These are phyloP conservation scores for Verruconis gallopava DNA, from an alignment of 2,329 filamentous ascomycete genomes.

Conservation along the genomic window DNA sequence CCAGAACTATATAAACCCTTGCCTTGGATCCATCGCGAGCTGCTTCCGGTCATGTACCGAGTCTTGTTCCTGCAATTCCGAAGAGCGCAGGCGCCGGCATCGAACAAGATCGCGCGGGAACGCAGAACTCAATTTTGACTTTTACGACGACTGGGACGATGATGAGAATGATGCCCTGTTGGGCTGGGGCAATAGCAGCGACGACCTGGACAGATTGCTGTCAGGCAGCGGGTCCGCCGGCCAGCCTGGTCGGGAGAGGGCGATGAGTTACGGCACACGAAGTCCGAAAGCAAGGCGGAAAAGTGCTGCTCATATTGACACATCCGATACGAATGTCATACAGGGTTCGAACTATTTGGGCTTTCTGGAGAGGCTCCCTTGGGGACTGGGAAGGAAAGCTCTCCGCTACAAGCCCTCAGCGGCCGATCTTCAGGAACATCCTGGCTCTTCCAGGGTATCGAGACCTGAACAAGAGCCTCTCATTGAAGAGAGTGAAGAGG, in stretches of 20 bases:
- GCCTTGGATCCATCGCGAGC: slow-evolving; percentile 52
- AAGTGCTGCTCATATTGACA: slow-evolving; percentile 40
- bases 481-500: slow-evolving; percentile 47
- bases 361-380: slow-evolving; percentile 72
- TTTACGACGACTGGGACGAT: slow-evolving; percentile 94
- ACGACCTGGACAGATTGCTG: slow-evolving; percentile 74
- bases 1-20: slow-evolving; percentile 72
- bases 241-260: slow-evolving; percentile 58
- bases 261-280: slow-evolving; percentile 81
- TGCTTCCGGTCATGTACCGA: slow-evolving; percentile 59
- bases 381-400: slow-evolving; percentile 65
- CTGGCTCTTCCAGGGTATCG: slow-evolving; percentile 33
- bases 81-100: slow-evolving; percentile 58
- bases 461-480: slow-evolving; percentile 55
- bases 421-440: slow-evolving; percentile 80
- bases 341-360: slow-evolving; percentile 75
- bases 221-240: slow-evolving; percentile 41
- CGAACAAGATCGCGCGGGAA: slow-evolving; percentile 38
- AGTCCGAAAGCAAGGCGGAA: slow-evolving; percentile 31
- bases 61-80: slow-evolving; percentile 60
- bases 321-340: slow-evolving; percentile 71
- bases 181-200: slow-evolving; percentile 64
- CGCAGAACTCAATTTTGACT: slow-evolving; percentile 84
- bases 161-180: slow-evolving; percentile 51
- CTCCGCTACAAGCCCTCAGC: slow-evolving; percentile 82